These are phyloP conservation scores for Lentinula raphanica DNA, from an alignment of 768 basidiomycete genomes.

Conservation along the genomic window DNA sequence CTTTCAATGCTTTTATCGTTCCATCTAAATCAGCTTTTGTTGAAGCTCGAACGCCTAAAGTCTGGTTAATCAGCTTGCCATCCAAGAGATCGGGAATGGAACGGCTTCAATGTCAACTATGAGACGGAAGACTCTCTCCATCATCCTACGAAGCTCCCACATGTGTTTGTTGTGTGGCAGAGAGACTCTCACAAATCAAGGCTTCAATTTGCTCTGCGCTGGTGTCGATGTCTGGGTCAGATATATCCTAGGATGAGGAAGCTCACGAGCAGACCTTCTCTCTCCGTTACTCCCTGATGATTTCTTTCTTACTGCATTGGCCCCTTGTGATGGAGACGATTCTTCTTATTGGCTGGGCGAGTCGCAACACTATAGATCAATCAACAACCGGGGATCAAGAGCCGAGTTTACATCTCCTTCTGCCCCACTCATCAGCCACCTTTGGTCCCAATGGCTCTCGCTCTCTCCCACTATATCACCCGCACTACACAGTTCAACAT, in stretches of 20 bases:
- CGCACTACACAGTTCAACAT: conserved; percentile 15
- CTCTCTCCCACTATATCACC: conserved; percentile 16
- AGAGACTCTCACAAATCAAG: conserved; percentile 16
- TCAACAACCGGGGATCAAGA: too few relatives aligned
- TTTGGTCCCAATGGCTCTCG: conserved; percentile 16
- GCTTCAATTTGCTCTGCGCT: conserved; percentile 10
- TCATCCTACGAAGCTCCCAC: conserved; percentile 22
- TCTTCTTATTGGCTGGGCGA: too few relatives aligned
- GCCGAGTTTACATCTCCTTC: too few relatives aligned
- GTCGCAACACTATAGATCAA: too few relatives aligned
- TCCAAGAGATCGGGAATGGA: conserved; percentile 15
- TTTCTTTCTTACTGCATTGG: conserved; percentile 3
- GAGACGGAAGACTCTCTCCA: conserved; percentile 8
- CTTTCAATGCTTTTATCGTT: conserved; percentile 16
- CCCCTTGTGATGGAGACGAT: too few relatives aligned
- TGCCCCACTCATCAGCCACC: too few relatives aligned
- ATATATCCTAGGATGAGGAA: conserved; percentile 14
- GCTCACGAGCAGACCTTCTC: conserved; percentile 14
- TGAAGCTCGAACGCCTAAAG: conserved; percentile 10
- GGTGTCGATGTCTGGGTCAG: conserved; percentile 13
- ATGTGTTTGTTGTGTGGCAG: conserved; percentile 23
- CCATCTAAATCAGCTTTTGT: conserved; percentile 27
- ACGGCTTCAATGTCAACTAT: conserved; percentile 11
- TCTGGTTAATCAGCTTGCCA: conserved; percentile 30
- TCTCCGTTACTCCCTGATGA: conserved; percentile 14